These are phyloP conservation scores for Xylaria telfairii DNA, from an alignment of 495 filamentous ascomycete species.

Conservation along the genomic window DNA sequence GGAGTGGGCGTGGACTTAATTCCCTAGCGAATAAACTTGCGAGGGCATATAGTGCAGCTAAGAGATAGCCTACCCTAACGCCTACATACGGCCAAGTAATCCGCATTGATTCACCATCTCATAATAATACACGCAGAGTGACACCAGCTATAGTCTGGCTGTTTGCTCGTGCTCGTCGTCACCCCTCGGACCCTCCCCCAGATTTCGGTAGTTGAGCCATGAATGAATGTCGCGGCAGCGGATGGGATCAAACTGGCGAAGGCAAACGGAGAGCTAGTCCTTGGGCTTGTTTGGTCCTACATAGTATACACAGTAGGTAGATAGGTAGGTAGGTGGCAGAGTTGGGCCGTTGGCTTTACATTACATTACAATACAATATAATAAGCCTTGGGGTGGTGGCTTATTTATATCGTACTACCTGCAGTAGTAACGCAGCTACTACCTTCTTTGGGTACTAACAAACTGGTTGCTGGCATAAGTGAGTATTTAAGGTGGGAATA, in stretches of 20 bases:
- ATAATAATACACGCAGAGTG: not conserved
- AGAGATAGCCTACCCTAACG: not conserved
- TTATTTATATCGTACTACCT: not conserved
- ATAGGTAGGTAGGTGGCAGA: not conserved
- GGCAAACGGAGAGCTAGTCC: not conserved
- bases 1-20: not conserved
- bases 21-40: constrained; percentile 1
- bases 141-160: not conserved
- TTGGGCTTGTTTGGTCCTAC: constrained; percentile 4
- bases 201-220: constrained; percentile 1
- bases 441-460: constrained; percentile 1
- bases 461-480: constrained; percentile 11
- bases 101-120: not conserved
- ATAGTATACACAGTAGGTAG: not conserved
- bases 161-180: not conserved
- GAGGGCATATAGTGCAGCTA: constrained; percentile 9
- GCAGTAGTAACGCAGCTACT: constrained; percentile 2
- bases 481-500: constrained; percentile 12
- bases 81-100: not conserved
- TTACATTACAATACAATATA: no score
- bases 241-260: not conserved
- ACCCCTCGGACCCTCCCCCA: not conserved
- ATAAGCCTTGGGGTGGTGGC: constrained; percentile 3
- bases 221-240: not conserved
- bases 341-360: not conserved